Base-by-base conservation (phyloP, 345 rosid species). In the Syzygium grande region DNA sequence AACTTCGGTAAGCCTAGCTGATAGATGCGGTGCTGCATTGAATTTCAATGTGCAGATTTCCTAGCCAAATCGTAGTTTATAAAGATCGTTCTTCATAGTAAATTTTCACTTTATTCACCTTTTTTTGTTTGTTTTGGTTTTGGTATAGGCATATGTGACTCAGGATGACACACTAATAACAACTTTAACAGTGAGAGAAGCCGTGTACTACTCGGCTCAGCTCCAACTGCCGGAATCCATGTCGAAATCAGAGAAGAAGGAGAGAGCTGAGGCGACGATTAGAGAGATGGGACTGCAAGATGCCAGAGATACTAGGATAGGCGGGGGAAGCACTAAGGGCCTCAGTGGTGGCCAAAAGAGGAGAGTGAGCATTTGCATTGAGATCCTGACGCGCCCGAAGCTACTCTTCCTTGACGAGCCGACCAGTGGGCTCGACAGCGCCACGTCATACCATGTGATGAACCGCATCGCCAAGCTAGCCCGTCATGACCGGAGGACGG, bases 321-420 rank as follows among this genome's bases (percentile, higher is more conserved):
- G 95, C 53, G 95, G 95, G 25, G 91, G 94, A 90, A 87, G 87
- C 43, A 5, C 11, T 4, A 93, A 90, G 86, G 96, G 95, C 41
- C 89, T 94, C 3, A 94, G 95, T 22, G 94, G 95, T 3, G 95
- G 94, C 46, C 94, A 92, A 56, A 94, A 92, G 88, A 86, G 94
- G 88, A 89, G 94, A 65, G 95, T 93, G 34, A 91, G 93, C 88
- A 94, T 93, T 84, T 94, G 95, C 87, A 93, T 92, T 11, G 95
- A 94, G 88, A 92, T 94, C 88, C 86, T 94, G 43, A 93, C 88
- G 1, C 58, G 93, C 1, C 96, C 94, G 0, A 90, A 90, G 89
- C 92, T 93, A 2, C 87, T 94, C 49, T 94, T 93, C 88, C 92
- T 93, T 0, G 94, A 93, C 15, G 92, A 91, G 90, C 95, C 94